These are phyloP conservation scores for Aspergillus bridgeri DNA, from an alignment of 495 filamentous ascomycete species.

Conservation along the genomic window DNA sequence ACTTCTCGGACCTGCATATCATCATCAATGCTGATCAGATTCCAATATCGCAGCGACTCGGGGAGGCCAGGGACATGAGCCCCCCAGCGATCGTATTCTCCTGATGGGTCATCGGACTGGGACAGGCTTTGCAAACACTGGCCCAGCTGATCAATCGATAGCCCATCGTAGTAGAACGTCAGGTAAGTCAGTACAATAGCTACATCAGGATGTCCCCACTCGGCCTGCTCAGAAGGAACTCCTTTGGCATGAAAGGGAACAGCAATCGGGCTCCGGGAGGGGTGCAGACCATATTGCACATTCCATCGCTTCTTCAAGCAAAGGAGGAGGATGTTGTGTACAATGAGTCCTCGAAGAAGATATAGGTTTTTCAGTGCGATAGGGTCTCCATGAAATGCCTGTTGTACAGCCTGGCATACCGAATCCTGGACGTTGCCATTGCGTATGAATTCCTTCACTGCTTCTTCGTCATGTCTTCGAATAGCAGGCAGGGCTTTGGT, in stretches of 20 bases:
- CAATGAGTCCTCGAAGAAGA: conserved; percentile 59
- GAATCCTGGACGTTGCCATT: not conserved
- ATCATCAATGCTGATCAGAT: conserved; percentile 59
- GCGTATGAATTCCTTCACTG: conserved; percentile 13
- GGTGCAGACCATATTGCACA: conserved; percentile 66
- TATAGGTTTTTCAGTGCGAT: conserved; percentile 32
- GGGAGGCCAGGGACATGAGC: conserved; percentile 33
- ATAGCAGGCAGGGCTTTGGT: conserved; percentile 19
- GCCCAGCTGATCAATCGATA: conserved; percentile 49
- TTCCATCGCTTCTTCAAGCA: conserved; percentile 63
- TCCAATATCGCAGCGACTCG: conserved; percentile 40
- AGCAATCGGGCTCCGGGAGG: conserved; percentile 50
- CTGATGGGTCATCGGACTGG: conserved; percentile 52
- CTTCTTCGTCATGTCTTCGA: not conserved
- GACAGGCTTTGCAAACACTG: conserved; percentile 45
- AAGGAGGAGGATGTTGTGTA: conserved; percentile 52
- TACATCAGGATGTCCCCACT: conserved; percentile 72
- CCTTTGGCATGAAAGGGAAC: conserved; percentile 70
- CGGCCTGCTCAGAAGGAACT: conserved; percentile 57
- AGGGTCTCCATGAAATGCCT: not conserved
- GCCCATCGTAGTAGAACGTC: conserved; percentile 65
- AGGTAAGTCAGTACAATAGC: conserved; percentile 63
- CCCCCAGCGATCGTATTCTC: conserved; percentile 55
- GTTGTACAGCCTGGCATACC: not conserved
- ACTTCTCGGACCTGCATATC: conserved; percentile 35